Evolutionary conservation across 768 basidiomycete genomes (phyloP).

Genomic region (Tulasnella sp.): DNA sequence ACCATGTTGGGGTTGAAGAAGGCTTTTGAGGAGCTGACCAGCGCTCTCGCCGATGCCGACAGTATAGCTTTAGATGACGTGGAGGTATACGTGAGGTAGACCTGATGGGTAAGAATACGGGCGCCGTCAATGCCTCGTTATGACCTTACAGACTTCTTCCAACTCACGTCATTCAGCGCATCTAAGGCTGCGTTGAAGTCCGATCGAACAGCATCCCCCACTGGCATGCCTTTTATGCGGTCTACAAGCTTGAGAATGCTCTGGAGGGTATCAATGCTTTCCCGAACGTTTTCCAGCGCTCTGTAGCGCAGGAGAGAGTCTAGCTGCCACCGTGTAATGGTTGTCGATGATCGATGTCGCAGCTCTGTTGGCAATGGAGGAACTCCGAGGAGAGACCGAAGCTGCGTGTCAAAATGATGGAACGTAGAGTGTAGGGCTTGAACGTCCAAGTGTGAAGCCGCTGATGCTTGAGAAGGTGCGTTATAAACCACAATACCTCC

Average conservation of each 20-base stretch:
- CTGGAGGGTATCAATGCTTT: conserved; percentile 66
- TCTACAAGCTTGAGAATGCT: conserved; percentile 82
- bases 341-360: conserved; percentile 33
- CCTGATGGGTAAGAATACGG: neutral
- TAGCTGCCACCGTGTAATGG: conserved; percentile 59
- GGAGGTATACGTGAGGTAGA: conserved; percentile 35
- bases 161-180: conserved; percentile 66
- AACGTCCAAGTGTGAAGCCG: conserved; percentile 41
- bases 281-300: conserved; percentile 61
- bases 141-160: neutral
- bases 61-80: conserved; percentile 50
- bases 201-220: conserved; percentile 67
- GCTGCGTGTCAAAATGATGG: conserved; percentile 62
- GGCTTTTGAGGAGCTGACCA: conserved; percentile 69
- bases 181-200: conserved; percentile 68
- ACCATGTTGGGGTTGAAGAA: conserved; percentile 98
- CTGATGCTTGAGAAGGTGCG: conserved; percentile 31
- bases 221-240: conserved; percentile 89
- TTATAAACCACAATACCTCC: conserved; percentile 83
- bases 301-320: conserved; percentile 72
- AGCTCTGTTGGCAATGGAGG: conserved; percentile 56
- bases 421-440: conserved; percentile 54
- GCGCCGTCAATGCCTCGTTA: neutral
- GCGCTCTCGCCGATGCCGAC: conserved; percentile 57
- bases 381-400: conserved; percentile 77